Percentiles rank a stretch among this genome's conserved stretches.
Evolutionary conservation across 176 grass and related monocot species (phyloP).

Genomic region (Hordeum marinum): DNA sequence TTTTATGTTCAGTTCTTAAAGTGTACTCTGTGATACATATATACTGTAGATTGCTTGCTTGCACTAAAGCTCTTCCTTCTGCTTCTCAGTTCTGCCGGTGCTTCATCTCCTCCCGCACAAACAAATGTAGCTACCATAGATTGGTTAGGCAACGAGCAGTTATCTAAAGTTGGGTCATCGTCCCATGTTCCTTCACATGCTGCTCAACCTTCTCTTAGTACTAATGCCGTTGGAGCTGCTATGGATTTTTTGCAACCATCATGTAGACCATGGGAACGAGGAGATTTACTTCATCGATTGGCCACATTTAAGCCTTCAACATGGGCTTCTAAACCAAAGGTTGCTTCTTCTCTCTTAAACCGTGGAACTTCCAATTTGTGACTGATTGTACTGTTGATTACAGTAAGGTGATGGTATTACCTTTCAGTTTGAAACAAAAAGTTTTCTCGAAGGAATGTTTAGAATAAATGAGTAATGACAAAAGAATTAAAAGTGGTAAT

Average conservation of each 20-base stretch:
- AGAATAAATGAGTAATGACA: constrained; percentile 12
- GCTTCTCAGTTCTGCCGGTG: constrained; percentile 69
- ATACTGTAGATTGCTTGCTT: neutral
- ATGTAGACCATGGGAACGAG: constrained; percentile 93
- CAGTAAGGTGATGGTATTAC: neutral
- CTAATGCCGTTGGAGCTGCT: constrained; percentile 58
- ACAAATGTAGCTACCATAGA: constrained; percentile 72
- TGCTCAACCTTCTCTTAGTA: constrained; percentile 72
- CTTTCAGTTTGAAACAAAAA: neutral
- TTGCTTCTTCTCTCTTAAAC: constrained; percentile 13
- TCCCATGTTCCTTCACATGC: constrained; percentile 30
- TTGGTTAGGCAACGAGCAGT: constrained; percentile 68
- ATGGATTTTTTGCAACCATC: constrained; percentile 50
- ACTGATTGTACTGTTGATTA: neutral
- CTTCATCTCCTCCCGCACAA: constrained; percentile 59
- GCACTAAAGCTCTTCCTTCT: constrained; percentile 13
- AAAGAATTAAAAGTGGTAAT: neutral
- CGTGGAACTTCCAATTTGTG: neutral
- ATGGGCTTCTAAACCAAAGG: constrained; percentile 94
- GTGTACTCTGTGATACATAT: neutral
- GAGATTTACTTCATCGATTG: constrained; percentile 78
- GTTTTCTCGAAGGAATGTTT: neutral
- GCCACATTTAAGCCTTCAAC: constrained; percentile 82
- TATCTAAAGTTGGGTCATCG: constrained; percentile 61
- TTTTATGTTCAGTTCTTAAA: neutral